phyloP scores from a whole-genome alignment of 225 moss, liverwort and hornwort species.

The Takakia lepidozioides region DNA sequence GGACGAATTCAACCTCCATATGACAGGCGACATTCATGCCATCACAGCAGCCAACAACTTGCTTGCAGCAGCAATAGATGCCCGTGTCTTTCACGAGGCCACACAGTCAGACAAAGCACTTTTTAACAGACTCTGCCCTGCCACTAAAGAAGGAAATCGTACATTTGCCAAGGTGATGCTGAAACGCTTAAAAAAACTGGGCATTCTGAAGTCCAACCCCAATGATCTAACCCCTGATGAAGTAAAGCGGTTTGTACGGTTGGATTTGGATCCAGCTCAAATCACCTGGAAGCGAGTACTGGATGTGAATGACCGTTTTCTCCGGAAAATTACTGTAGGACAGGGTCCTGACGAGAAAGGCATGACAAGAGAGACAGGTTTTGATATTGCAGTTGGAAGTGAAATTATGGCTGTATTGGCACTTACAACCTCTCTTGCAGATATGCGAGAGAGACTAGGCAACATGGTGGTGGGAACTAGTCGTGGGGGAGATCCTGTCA shows the following conservation, averaged over 20 bases:
- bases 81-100: constrained; percentile 86
- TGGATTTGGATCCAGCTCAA: constrained; percentile 72
- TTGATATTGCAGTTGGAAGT: constrained; percentile 93
- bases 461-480: constrained; percentile 92
- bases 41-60: constrained; percentile 96
- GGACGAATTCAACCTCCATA: constrained; percentile 96
- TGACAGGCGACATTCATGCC: constrained; percentile 99
- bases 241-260: constrained; percentile 59
- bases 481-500: constrained; percentile 72
- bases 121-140: constrained; percentile 79
- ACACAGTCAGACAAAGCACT: constrained; percentile 88
- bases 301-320: constrained; percentile 89
- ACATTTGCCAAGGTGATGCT: constrained; percentile 70
- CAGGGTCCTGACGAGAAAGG: constrained; percentile 97
- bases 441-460: constrained; percentile 88
- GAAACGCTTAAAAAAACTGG: constrained; percentile 81
- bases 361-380: constrained; percentile 89
- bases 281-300: constrained; percentile 93
- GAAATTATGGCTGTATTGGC: constrained; percentile 99
- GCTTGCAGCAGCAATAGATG: constrained; percentile 89
- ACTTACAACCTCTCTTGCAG: constrained; percentile 72
- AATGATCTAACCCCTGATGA: constrained; percentile 62
- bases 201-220: constrained; percentile 73
- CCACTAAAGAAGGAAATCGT: constrained; percentile 74
- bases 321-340: constrained; percentile 79